Conservation (phyloP, 2,329 filamentous ascomycete species). For the Sporothrix inflata region DNA sequence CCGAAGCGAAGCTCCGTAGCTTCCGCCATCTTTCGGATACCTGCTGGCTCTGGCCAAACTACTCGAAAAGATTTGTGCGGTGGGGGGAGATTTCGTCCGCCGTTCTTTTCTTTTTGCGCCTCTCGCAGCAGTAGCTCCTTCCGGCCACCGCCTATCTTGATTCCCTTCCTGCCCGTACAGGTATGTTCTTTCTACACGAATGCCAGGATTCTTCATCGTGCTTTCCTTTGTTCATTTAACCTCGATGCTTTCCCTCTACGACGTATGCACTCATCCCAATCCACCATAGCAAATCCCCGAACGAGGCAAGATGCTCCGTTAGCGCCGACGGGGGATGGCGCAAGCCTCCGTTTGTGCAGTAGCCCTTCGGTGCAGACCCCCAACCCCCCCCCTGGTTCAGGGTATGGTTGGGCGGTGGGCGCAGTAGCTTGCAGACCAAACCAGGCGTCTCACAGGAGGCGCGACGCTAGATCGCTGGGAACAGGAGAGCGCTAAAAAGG, state of each 20-base stretch:
- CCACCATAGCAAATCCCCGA: conserved; percentile 1
- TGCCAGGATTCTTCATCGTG: background rate
- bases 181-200: background rate
- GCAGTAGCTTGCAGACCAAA: background rate
- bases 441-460: background rate
- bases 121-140: background rate
- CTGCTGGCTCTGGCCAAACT: background rate
- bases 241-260: background rate
- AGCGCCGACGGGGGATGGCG: background rate
- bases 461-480: conserved; percentile 16
- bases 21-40: conserved; percentile 1
- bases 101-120: background rate
- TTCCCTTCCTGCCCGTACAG: background rate
- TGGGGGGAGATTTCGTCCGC: background rate
- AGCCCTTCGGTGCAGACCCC: background rate
- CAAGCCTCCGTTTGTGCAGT: conserved; percentile 22
- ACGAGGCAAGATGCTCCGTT: conserved; percentile 22
- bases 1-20: conserved; percentile 22
- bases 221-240: background rate
- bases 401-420: background rate
- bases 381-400: background rate
- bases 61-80: background rate
- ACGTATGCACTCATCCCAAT: conserved; percentile 9
- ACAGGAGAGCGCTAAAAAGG: conserved; percentile 2
- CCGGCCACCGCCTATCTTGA: background rate